phyloP scores from a whole-genome alignment of 2,329 filamentous ascomycete genomes.

The Ophiostoma triangulosporum region DNA sequence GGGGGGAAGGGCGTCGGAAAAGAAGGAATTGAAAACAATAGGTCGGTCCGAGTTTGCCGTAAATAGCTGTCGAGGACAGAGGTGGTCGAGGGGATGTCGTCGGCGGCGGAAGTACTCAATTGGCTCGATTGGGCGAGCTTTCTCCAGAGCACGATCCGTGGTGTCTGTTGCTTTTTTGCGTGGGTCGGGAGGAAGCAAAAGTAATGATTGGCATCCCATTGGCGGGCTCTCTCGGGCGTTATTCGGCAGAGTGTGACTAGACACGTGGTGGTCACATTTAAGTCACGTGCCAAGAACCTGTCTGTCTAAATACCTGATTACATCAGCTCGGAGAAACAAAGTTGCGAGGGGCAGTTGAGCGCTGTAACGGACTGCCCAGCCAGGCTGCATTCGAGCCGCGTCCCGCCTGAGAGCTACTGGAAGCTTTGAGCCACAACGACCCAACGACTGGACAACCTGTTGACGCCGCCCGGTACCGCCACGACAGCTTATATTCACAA shows the following conservation, averaged over 20 bases:
- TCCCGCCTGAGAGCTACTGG: conserved; percentile 14
- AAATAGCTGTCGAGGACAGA: neutral
- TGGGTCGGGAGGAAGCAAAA: conserved; percentile 7
- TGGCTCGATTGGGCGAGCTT: conserved; percentile 13
- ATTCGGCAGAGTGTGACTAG: neutral
- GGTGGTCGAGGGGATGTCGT: neutral
- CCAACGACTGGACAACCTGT: conserved; percentile 1
- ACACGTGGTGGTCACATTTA: conserved; percentile 4
- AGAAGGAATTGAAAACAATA: neutral
- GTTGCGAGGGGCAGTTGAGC: conserved; percentile 8
- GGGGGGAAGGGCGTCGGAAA: neutral
- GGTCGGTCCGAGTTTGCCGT: neutral
- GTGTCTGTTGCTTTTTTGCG: conserved; percentile 12
- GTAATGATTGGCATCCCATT: conserved; percentile 14
- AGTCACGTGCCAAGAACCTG: too few relatives aligned
- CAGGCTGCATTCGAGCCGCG: conserved; percentile 32
- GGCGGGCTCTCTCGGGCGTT: conserved; percentile 5
- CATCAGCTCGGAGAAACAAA: conserved; percentile 10
- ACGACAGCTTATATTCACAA: conserved; percentile 6
- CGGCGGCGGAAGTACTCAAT: conserved; percentile 7
- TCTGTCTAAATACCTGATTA: neutral
- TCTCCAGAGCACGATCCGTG: conserved; percentile 1
- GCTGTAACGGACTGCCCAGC: neutral
- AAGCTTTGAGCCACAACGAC: conserved; percentile 6
- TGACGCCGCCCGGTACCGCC: neutral